phyloP scores from a whole-genome alignment of 371 early-diverging fungal genomes.

The Aphelidium insulamus region DNA sequence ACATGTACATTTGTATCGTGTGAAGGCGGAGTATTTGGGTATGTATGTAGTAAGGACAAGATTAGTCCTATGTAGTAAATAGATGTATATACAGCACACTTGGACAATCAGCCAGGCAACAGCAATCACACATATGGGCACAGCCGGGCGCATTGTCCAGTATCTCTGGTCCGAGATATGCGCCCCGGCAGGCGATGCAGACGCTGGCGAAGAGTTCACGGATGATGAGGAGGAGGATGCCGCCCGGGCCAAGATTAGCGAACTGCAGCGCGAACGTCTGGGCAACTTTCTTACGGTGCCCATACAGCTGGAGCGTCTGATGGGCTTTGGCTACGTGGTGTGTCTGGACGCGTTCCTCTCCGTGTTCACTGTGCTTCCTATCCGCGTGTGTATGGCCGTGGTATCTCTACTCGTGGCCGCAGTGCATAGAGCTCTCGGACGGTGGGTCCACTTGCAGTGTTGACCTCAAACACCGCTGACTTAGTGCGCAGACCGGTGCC shows the following conservation, averaged over 20 bases:
- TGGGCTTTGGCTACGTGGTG: conserved; percentile 71
- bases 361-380: conserved; percentile 76
- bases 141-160: too few relatives aligned
- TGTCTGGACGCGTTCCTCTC: conserved; percentile 84
- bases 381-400: conserved; percentile 51
- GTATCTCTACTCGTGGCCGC: conserved; percentile 15
- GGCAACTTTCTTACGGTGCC: conserved; percentile 36
- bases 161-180: too few relatives aligned
- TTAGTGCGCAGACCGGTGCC: conserved; percentile 5
- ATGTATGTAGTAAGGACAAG: too few relatives aligned
- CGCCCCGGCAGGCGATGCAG: too few relatives aligned
- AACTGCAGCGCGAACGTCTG: conserved; percentile 31
- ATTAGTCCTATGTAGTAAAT: too few relatives aligned
- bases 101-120: too few relatives aligned
- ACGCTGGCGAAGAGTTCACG: not conserved
- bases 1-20: too few relatives aligned
- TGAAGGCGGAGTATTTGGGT: too few relatives aligned
- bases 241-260: conserved; percentile 11
- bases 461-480: conserved; percentile 5
- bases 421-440: conserved; percentile 8
- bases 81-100: too few relatives aligned
- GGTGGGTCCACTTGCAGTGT: conserved; percentile 5
- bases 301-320: conserved; percentile 29
- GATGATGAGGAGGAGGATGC: too few relatives aligned
- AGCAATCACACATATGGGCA: too few relatives aligned